Conservation (phyloP, 345 rosid genomes). For the Eucalyptus erythrocorys region DNA sequence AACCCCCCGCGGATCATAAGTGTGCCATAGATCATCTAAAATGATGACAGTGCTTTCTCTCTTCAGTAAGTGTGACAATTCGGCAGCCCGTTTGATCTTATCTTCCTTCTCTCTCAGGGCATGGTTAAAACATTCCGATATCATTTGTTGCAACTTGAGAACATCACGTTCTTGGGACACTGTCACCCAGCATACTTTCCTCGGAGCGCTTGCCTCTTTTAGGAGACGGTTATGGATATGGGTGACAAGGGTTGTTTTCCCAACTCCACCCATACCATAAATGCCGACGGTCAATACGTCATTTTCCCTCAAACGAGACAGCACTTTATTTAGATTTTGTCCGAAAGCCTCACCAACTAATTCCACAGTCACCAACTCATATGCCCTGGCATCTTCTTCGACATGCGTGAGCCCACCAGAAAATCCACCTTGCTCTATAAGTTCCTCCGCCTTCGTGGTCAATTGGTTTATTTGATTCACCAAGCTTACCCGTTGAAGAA, state of each 20-base stretch:
- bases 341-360: background rate
- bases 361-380: rapidly evolving
- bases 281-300: background rate
- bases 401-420: background rate
- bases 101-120: background rate
- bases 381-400: background rate
- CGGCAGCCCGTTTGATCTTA: background rate
- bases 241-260: background rate
- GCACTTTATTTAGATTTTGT: background rate
- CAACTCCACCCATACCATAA: background rate
- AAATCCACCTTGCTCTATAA: background rate
- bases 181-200: background rate
- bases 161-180: too few relatives aligned
- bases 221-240: background rate
- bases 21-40: slow-evolving; percentile 7
- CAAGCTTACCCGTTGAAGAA: background rate
- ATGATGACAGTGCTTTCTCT: background rate
- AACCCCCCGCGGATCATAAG: background rate
- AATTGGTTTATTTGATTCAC: background rate
- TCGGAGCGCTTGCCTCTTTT: background rate
- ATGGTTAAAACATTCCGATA: background rate
- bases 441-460: background rate
- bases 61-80: background rate
- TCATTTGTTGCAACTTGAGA: background rate
- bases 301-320: background rate